A percentile compares a stretch with the other conserved stretches of the same genome.
phyloP scores from a whole-genome alignment of 2,329 filamentous ascomycete species.

The Diaporthe citriasiana region DNA sequence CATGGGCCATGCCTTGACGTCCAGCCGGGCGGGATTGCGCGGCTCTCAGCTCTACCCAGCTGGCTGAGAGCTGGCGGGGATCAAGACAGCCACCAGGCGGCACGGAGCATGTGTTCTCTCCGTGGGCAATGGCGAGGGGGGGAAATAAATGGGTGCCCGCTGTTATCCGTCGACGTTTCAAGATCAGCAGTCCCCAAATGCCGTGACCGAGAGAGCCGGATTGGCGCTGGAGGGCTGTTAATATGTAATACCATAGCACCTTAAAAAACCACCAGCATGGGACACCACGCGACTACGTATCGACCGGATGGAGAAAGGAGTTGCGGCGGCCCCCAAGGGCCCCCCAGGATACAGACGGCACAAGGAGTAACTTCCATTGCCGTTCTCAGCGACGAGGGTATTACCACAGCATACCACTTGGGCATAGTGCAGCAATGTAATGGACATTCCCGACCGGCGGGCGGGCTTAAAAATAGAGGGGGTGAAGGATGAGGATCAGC shows the following conservation, averaged over 20 bases:
- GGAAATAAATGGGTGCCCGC: slow-evolving; percentile 21
- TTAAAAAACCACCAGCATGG: neutral
- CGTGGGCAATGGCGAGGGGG: neutral
- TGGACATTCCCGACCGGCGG: slow-evolving; percentile 2
- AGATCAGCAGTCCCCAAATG: slow-evolving; percentile 29
- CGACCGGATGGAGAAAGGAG: slow-evolving; percentile 18
- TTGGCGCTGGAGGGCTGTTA: slow-evolving; percentile 19
- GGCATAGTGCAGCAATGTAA: slow-evolving; percentile 13
- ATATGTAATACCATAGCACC: no score
- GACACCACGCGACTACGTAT: slow-evolving; percentile 8
- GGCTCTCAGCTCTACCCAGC: slow-evolving; percentile 25
- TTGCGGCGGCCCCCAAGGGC: neutral
- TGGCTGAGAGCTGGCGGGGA: slow-evolving; percentile 29
- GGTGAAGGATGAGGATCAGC: slow-evolving; percentile 37
- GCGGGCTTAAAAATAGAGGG: slow-evolving; percentile 29
- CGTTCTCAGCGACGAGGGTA: slow-evolving; percentile 23
- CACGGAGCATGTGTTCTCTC: slow-evolving; percentile 22
- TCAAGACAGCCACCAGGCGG: slow-evolving; percentile 38
- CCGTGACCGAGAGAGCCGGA: slow-evolving; percentile 33
- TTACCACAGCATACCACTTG: slow-evolving; percentile 7
- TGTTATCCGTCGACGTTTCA: slow-evolving; percentile 32
- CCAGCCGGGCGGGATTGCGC: slow-evolving; percentile 35
- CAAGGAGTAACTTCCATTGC: slow-evolving; percentile 9
- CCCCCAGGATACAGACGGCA: slow-evolving; percentile 5
- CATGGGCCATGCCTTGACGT: neutral